Evolutionary conservation across 176 grass and related monocot species (phyloP).

Genomic region (Ensete glaucum): DNA sequence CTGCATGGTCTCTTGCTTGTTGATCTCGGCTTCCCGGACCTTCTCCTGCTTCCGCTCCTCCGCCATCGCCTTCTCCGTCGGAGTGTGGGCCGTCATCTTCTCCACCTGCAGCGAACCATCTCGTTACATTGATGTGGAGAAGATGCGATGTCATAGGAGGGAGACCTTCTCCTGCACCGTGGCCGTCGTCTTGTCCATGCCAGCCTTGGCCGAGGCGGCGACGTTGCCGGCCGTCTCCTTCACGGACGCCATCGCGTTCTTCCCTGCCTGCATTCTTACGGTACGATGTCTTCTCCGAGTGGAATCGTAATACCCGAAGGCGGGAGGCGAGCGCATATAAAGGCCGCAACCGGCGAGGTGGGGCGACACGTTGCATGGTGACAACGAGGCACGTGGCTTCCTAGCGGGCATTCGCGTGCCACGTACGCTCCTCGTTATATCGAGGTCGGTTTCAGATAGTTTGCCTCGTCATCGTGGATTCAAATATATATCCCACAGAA

Average conservation of each 20-base stretch:
- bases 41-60: slow-evolving; percentile 45
- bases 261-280: neutral
- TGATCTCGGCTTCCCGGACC: slow-evolving; percentile 32
- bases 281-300: neutral
- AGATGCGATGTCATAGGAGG: neutral
- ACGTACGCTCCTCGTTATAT: neutral
- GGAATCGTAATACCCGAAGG: no score
- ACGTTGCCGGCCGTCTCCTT: slow-evolving; percentile 40
- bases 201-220: slow-evolving; percentile 45
- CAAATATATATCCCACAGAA: no score
- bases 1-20: slow-evolving; percentile 37
- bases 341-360: neutral
- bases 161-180: slow-evolving; percentile 49
- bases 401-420: neutral
- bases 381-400: neutral
- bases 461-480: no score
- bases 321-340: neutral
- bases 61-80: slow-evolving; percentile 36
- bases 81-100: slow-evolving; percentile 54
- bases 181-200: slow-evolving; percentile 56
- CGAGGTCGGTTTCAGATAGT: no score
- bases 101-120: slow-evolving; percentile 22
- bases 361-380: neutral
- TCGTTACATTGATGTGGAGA: neutral
- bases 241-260: slow-evolving; percentile 2